Evolutionary conservation across 2,329 filamentous ascomycete species (phyloP).

Genomic region (Penicillium oxalicum): DNA sequence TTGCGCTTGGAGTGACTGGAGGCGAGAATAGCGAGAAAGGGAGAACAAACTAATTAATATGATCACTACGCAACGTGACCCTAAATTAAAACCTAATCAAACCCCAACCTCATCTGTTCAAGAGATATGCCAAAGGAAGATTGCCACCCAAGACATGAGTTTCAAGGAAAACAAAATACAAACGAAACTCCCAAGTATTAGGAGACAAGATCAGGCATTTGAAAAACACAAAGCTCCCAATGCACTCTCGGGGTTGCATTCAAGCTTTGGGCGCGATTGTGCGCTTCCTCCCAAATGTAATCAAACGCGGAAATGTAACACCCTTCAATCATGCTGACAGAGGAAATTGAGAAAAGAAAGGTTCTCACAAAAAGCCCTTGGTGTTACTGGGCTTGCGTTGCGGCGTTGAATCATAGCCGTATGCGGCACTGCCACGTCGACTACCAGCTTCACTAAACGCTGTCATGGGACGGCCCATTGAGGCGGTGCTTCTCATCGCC

Average conservation of each 20-base stretch:
- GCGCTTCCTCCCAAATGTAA: slow-evolving; percentile 8
- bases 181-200: too few species aligned
- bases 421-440: slow-evolving; percentile 35
- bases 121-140: slow-evolving; percentile 4
- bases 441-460: slow-evolving; percentile 37
- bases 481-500: slow-evolving; percentile 52
- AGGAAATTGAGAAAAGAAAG: too few species aligned
- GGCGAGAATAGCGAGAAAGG: too few species aligned
- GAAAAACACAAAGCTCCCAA: too few species aligned
- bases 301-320: not conserved
- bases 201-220: too few species aligned
- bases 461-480: slow-evolving; percentile 27
- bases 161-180: not conserved
- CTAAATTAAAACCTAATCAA: slow-evolving; percentile 5
- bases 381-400: slow-evolving; percentile 66
- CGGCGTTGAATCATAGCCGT: slow-evolving; percentile 47
- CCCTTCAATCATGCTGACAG: too few species aligned
- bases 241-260: too few species aligned
- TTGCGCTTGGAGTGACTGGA: too few species aligned
- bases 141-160: slow-evolving; percentile 8
- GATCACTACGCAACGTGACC: too few species aligned
- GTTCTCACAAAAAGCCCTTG: slow-evolving; percentile 64
- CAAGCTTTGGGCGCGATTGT: slow-evolving; percentile 8
- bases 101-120: not conserved
- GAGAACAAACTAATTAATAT: too few species aligned